Conservation (phyloP, 192 early-diverging fungal genomes). For the Gaertneriomyces sp. region DNA sequence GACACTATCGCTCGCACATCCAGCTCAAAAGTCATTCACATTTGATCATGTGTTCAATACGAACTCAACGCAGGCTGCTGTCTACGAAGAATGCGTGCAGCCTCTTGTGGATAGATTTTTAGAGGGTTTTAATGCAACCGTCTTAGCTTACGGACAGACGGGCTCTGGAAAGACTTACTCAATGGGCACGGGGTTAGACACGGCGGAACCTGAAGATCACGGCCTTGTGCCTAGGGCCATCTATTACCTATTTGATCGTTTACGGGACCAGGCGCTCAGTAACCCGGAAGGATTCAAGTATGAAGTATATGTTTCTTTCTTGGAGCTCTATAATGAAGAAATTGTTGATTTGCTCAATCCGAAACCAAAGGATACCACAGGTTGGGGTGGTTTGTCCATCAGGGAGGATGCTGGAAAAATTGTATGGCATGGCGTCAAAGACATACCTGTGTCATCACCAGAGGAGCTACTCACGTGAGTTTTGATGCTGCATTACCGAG, state of each 20-base stretch:
- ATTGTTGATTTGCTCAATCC: conserved; percentile 86
- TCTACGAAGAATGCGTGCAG: conserved; percentile 73
- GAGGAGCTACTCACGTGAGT: conserved; percentile 67
- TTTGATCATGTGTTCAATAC: conserved; percentile 67
- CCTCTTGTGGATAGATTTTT: conserved; percentile 50
- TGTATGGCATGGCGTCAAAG: conserved; percentile 81
- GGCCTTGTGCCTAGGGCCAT: conserved; percentile 55
- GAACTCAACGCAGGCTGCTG: conserved; percentile 66
- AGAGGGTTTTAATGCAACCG: conserved; percentile 56
- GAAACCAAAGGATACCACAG: conserved; percentile 35
- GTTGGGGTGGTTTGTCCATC: conserved; percentile 51
- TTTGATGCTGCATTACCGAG: not conserved
- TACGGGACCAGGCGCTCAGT: conserved; percentile 24
- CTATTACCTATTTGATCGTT: conserved; percentile 32
- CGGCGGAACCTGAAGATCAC: conserved; percentile 13
- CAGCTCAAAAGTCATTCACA: conserved; percentile 29
- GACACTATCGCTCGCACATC: not conserved
- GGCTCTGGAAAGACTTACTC: conserved; percentile 59
- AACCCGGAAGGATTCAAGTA: conserved; percentile 28
- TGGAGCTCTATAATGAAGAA: conserved; percentile 99
- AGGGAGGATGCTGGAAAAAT: conserved; percentile 92
- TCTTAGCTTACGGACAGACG: conserved; percentile 54
- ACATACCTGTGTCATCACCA: conserved; percentile 65
- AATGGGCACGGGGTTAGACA: conserved; percentile 54
- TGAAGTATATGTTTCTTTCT: conserved; percentile 69